Evolutionary conservation across 805 yeast species (phyloP), one percentile per base, ranked within the genome.

Genomic region (Schizosaccharomyces osmophilus): DNA sequence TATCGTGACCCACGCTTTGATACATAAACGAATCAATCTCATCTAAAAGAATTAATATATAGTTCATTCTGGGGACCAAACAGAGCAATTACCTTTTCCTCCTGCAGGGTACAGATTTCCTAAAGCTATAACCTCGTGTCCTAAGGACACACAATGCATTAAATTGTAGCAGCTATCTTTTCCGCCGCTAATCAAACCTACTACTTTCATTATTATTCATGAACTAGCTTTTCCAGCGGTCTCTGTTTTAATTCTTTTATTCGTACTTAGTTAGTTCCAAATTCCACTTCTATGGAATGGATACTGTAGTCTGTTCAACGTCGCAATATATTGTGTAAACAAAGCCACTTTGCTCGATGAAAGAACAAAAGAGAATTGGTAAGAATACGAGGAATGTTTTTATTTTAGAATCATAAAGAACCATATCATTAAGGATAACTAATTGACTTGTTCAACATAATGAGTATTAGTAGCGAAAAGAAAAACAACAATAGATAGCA

Each of bases 1-100:
- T 79, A 64, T 84, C 86, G 70, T 85, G 93, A 0, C 98, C 98
- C 6, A 93, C 97, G 0, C 98, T 93, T 72, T 93, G 98, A 71
- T 86, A 93, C 98, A 93, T 93, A 69, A 84, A 90, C 61, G 95
- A 86, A 70, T 93, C 97, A 61, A 93, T 73, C 70, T 93, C 98
- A 65, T 82, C 83, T 31, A 72, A 69, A 4, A 65, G 4, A 13
- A 29, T 36, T 36, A 36, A 36, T 36, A 36, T 36, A 11, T 2
- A 36, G 17, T 4, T 5, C 41, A 2, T 2, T 36, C 1, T 9
- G 2, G 8, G 55, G 29, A 13, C 13, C 26, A 26, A 48, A 24
- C 2, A 48, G 29, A 15, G 26, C 26, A 8, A 22, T 26, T 48
- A 24, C 41, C 41, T 36, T 24, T 41, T n/a, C 42, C 22, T 42